Conservation (phyloP, 768 basidiomycete species). For the Gloeopeniophorella convolvens region DNA sequence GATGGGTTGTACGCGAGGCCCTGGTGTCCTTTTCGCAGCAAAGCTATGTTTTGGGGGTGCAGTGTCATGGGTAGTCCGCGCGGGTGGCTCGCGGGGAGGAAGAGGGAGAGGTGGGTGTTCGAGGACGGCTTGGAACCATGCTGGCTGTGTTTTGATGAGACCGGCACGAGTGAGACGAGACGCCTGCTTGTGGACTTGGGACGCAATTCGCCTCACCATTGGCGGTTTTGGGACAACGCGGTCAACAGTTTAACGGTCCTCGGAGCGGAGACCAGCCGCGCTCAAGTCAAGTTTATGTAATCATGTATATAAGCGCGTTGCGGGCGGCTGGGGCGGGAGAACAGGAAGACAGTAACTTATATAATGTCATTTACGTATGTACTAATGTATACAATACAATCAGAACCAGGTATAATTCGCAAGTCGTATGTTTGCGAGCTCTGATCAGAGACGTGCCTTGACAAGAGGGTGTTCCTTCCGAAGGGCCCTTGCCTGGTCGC, state of each 20-base stretch:
- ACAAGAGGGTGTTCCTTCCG: not conserved
- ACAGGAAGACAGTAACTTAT: no score
- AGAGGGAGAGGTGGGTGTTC: conserved; percentile 84
- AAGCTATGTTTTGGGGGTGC: conserved; percentile 13
- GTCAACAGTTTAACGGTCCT: no score
- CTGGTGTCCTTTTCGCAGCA: conserved; percentile 5
- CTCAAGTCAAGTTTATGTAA: no score
- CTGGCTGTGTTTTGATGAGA: conserved; percentile 58
- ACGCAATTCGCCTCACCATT: conserved; percentile 78
- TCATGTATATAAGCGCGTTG: no score
- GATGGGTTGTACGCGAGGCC: conserved; percentile 45
- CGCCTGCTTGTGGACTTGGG: conserved; percentile 84
- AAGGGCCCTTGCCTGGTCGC: conserved; percentile 22
- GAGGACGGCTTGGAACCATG: conserved; percentile 81
- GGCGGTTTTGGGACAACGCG: no score
- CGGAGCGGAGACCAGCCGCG: no score
- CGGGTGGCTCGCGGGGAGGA: conserved; percentile 65
- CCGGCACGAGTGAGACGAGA: conserved; percentile 69
- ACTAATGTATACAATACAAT: not conserved
- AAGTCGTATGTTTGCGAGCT: no score
- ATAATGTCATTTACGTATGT: not conserved
- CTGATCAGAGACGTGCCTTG: conserved; percentile 9
- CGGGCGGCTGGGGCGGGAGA: no score
- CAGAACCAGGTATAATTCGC: no score
- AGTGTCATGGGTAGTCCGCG: conserved; percentile 49